Evolutionary conservation across 805 yeast genomes (phyloP).

Genomic region (Sungouiozyma intestinalis): DNA sequence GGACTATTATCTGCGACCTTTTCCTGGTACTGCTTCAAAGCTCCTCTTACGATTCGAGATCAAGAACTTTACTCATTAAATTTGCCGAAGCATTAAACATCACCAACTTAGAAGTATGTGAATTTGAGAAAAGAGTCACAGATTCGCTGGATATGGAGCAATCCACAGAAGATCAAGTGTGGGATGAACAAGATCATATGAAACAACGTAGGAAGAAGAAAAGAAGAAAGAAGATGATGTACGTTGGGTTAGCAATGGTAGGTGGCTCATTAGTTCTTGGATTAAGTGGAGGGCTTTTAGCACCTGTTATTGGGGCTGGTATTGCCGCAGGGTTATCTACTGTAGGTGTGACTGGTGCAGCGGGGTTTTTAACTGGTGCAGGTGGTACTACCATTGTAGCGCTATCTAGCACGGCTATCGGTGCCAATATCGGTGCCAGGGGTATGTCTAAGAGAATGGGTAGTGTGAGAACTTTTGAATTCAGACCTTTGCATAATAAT

Average conservation of each 20-base stretch:
- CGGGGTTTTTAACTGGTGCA: slow-evolving; percentile 87
- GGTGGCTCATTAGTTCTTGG: slow-evolving; percentile 96
- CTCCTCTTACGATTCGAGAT: slow-evolving; percentile 81
- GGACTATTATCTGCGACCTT: slow-evolving; percentile 91
- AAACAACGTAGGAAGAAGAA: slow-evolving; percentile 59
- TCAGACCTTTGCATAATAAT: slow-evolving; percentile 85
- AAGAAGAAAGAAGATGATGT: slow-evolving; percentile 59
- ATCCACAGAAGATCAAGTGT: slow-evolving; percentile 55
- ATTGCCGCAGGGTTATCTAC: slow-evolving; percentile 94
- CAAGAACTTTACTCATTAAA: slow-evolving; percentile 62
- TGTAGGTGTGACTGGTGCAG: slow-evolving; percentile 87
- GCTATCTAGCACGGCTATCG: slow-evolving; percentile 80
- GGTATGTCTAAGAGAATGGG: slow-evolving; percentile 87
- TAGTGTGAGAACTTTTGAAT: slow-evolving; percentile 86
- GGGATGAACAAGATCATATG: slow-evolving; percentile 63
- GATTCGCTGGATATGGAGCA: slow-evolving; percentile 87
- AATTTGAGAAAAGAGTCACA: slow-evolving; percentile 83
- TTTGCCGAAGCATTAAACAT: slow-evolving; percentile 59
- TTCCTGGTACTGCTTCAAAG: slow-evolving; percentile 72
- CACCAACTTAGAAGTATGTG: slow-evolving; percentile 57
- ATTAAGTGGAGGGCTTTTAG: slow-evolving; percentile 85
- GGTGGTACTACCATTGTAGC: slow-evolving; percentile 96
- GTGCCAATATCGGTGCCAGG: slow-evolving; percentile 76
- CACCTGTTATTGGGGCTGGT: slow-evolving; percentile 98
- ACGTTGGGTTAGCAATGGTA: slow-evolving; percentile 88